A percentile compares a stretch with the other conserved stretches of the same genome.
These are phyloP conservation scores for Ceratobasidium sp. DNA, from an alignment of 1,284 basidiomycete genomes.

Conservation along the genomic window DNA sequence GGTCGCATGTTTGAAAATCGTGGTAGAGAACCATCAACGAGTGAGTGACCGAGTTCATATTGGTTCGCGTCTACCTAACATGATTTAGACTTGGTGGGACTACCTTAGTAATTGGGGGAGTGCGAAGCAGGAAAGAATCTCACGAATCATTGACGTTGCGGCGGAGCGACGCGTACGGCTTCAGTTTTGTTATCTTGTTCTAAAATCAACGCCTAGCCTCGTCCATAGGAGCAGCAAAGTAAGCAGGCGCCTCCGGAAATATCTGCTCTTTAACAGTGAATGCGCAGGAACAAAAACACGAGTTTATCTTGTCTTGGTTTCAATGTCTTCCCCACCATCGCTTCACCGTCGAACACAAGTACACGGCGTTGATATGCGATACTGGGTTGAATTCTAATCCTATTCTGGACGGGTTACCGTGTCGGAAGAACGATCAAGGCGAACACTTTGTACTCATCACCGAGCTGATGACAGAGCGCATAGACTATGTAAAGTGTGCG, in stretches of 20 bases:
- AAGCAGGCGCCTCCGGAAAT: neutral
- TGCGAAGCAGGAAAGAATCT: constrained; percentile 27
- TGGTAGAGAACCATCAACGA: constrained; percentile 65
- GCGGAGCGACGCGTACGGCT: constrained; percentile 32
- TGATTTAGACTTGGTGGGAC: constrained; percentile 21
- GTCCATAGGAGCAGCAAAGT: constrained; percentile 19
- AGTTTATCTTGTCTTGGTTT: constrained; percentile 26
- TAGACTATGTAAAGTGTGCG: constrained; percentile 13
- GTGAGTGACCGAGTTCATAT: constrained; percentile 50
- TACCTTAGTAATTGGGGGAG: constrained; percentile 30
- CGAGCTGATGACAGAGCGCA: constrained; percentile 24
- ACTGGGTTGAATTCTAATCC: constrained; percentile 10
- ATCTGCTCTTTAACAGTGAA: neutral
- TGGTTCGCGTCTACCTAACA: neutral
- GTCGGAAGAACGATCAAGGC: constrained; percentile 22
- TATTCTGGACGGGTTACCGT: constrained; percentile 21
- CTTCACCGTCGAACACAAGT: constrained; percentile 35
- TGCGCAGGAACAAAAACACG: constrained; percentile 28
- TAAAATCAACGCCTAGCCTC: constrained; percentile 9
- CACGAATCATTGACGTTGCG: constrained; percentile 23
- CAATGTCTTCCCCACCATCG: constrained; percentile 30
- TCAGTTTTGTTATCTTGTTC: constrained; percentile 29
- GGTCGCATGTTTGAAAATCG: constrained; percentile 73
- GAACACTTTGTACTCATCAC: constrained; percentile 30
- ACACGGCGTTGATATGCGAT: constrained; percentile 27